Conservation (phyloP, 345 rosid species). For the Eucalyptus marginata region DNA sequence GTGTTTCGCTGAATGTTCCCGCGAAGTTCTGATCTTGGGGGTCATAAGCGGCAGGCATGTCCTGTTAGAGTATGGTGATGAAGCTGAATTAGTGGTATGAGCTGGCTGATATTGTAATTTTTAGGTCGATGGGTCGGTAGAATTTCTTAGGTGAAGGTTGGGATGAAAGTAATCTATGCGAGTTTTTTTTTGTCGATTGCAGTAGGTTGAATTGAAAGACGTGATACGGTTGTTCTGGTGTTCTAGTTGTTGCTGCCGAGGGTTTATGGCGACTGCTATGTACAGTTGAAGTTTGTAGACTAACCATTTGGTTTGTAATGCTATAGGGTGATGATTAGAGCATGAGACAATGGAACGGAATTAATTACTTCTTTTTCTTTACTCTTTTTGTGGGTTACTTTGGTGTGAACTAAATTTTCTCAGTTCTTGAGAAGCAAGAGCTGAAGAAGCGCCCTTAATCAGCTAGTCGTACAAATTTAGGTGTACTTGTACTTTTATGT, state of each 20-base stretch:
- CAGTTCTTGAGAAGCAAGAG: neutral
- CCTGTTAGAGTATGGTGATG: neutral
- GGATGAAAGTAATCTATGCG: neutral
- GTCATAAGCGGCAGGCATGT: fast-evolving
- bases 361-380: neutral
- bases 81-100: neutral
- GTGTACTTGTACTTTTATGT: neutral
- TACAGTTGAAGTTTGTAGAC: neutral
- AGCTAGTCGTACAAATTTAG: neutral
- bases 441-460: neutral
- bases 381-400: neutral
- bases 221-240: neutral
- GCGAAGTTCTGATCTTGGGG: neutral
- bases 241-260: neutral
- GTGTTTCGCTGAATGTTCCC: neutral
- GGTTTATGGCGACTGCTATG: neutral
- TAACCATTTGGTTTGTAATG: neutral
- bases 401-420: neutral
- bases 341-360: neutral
- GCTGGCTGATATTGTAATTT: neutral
- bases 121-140: neutral
- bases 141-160: neutral
- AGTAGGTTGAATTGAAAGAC: neutral
- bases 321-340: neutral
- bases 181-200: neutral